These are phyloP conservation scores for Rutstroemia sp. DNA, from an alignment of 2,329 filamentous ascomycete genomes.

Conservation along the genomic window DNA sequence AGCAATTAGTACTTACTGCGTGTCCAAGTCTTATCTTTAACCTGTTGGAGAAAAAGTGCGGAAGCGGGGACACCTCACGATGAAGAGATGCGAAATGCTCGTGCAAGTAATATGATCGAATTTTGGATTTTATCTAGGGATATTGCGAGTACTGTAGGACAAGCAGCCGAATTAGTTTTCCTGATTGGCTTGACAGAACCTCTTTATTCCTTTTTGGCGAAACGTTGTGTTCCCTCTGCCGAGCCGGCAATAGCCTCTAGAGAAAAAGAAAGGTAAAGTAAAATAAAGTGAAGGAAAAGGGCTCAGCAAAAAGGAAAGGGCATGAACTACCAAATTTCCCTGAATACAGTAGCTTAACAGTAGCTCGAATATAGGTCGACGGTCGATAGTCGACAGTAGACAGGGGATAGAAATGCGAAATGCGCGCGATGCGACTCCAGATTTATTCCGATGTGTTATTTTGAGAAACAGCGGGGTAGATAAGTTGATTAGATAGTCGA, in stretches of 20 bases:
- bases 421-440: neutral
- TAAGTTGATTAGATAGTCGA: neutral
- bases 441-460: neutral
- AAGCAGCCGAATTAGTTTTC: neutral
- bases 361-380: neutral
- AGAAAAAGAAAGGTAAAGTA: neutral
- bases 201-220: neutral
- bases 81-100: too few relatives aligned
- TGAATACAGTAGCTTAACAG: neutral
- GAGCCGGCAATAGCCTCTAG: neutral
- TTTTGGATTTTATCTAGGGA: neutral
- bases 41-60: too few relatives aligned
- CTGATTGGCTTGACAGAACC: neutral
- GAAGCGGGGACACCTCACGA: too few relatives aligned
- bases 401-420: neutral
- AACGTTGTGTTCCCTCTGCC: neutral
- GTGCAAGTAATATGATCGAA: neutral
- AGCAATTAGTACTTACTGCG: neutral
- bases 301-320: neutral
- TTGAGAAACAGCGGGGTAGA: constrained; percentile 3
- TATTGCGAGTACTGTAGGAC: neutral
- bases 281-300: neutral
- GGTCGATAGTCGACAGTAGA: too few relatives aligned
- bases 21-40: neutral
- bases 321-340: neutral